phyloP scores from a whole-genome alignment of 148 eudicot genomes.

The Rhododendron molle region DNA sequence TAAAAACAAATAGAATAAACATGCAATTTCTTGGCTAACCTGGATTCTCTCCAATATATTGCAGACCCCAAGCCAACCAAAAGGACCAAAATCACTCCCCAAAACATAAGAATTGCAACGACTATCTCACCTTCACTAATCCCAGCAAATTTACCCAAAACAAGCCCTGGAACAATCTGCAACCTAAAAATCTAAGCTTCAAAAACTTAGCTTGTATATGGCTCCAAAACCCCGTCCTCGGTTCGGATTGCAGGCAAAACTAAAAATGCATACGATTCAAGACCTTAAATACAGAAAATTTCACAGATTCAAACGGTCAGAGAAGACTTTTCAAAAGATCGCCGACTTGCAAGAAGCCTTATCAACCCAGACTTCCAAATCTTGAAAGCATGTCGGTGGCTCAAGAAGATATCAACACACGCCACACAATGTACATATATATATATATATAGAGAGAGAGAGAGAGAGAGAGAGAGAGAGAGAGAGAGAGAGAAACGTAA shows the following conservation, averaged over 20 bases:
- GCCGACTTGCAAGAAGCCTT: slow-evolving; percentile 5
- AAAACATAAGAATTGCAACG: background rate
- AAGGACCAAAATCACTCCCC: background rate
- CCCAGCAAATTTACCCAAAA: too few species aligned
- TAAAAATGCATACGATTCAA: background rate
- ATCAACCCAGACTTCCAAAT: background rate
- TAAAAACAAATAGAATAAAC: background rate
- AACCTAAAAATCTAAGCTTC: too few species aligned
- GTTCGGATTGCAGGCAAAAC: too few species aligned
- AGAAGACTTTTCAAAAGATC: background rate
- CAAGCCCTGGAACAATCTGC: too few species aligned
- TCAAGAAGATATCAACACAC: background rate
- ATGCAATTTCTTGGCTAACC: slow-evolving; percentile 11
- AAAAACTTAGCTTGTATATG: too few species aligned
- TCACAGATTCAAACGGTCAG: background rate
- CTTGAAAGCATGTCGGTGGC: background rate
- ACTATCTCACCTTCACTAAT: background rate
- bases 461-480: too few species aligned
- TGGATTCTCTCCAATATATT: slow-evolving; percentile 12
- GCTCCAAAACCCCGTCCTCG: background rate
- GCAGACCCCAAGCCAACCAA: background rate
- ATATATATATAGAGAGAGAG: background rate
- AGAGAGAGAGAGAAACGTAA: too few species aligned
- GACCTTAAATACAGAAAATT: background rate
- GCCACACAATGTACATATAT: background rate